Evolutionary conservation across 2,329 filamentous ascomycete species (phyloP), one percentile per base, ranked within the genome.

Genomic region (Apiospora aurea): DNA sequence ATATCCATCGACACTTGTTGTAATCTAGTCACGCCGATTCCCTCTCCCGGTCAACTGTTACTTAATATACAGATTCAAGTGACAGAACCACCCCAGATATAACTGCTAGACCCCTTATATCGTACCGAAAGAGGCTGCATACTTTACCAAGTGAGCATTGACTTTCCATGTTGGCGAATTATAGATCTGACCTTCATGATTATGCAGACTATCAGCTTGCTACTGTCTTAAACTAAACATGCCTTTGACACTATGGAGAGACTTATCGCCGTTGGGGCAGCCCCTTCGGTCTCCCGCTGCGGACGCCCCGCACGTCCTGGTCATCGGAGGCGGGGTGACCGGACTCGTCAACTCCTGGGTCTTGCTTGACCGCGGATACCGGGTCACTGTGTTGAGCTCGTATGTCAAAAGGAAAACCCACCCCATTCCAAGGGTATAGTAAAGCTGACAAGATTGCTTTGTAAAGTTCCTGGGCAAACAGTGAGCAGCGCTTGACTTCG

Each of bases 281-380:
- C 76, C 78, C 13, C 76, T 81, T 57, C 75, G 74, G 38, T 69
- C 76, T 43, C 79, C 79, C 61, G 71, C 76, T 21, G 76, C 47
- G 69, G 75, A 75, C 34, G 80, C 79, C 21, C 78, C 79, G 4
- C 79, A 79, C 73, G 69, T 80, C 34, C 70, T 81, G 13, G 69
- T 81, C 21, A 75, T 81, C 29, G 79, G 79, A 67, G 79, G 79
- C 2, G 79, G 79, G 18, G 79, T 81, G 46, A 78, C 76, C 72
- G 79, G 79, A 41, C 75, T 81, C 43, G 74, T 79, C 64, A 77
- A 77, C 75, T 78, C 84, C 2, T 86, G 85, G 84, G 76, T 81
- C 14, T 78, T 86, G 13, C 78, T 85, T 1, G 85, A 86, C 70
- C 77, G 79, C 26, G 84, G 85, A 6, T 85, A 85, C 75, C 80